Evolutionary conservation across 2,329 filamentous ascomycete genomes (phyloP).

Genomic region (Ceratocystis harringtonii): DNA sequence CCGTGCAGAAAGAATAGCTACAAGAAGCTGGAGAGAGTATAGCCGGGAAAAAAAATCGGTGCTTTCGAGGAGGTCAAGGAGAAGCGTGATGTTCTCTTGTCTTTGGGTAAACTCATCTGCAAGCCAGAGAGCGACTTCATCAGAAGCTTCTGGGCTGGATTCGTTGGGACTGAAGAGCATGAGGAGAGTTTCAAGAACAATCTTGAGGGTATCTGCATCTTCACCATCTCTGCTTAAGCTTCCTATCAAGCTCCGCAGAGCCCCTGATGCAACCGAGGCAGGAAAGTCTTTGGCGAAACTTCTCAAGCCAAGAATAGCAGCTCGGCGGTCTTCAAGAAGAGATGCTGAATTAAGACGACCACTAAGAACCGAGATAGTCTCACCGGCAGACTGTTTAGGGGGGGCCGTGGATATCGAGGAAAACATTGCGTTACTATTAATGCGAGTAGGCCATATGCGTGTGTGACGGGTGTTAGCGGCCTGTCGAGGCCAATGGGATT

Average conservation of each 20-base stretch:
- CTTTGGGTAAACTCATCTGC: slow-evolving; percentile 96
- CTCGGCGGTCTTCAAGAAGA: slow-evolving; percentile 82
- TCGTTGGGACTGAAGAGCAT: slow-evolving; percentile 70
- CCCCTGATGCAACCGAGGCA: slow-evolving; percentile 85
- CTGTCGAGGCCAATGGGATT: neutral
- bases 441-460: neutral
- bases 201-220: slow-evolving; percentile 91
- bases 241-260: slow-evolving; percentile 74
- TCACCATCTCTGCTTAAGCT: slow-evolving; percentile 76
- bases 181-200: slow-evolving; percentile 84
- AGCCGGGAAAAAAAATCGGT: slow-evolving; percentile 80
- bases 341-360: slow-evolving; percentile 77
- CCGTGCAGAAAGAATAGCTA: slow-evolving; percentile 69
- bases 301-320: slow-evolving; percentile 78
- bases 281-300: slow-evolving; percentile 96
- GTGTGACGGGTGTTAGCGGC: neutral
- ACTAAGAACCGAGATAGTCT: slow-evolving; percentile 84
- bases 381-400: slow-evolving; percentile 87
- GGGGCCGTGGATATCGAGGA: slow-evolving; percentile 56
- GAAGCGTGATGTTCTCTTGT: slow-evolving; percentile 86
- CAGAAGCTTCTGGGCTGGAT: slow-evolving; percentile 75
- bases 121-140: slow-evolving; percentile 90
- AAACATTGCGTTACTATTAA: slow-evolving; percentile 31
- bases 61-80: slow-evolving; percentile 78
- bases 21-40: slow-evolving; percentile 79